Conservation (phyloP, 345 rosid species). For the Boechera divaricarpa region DNA sequence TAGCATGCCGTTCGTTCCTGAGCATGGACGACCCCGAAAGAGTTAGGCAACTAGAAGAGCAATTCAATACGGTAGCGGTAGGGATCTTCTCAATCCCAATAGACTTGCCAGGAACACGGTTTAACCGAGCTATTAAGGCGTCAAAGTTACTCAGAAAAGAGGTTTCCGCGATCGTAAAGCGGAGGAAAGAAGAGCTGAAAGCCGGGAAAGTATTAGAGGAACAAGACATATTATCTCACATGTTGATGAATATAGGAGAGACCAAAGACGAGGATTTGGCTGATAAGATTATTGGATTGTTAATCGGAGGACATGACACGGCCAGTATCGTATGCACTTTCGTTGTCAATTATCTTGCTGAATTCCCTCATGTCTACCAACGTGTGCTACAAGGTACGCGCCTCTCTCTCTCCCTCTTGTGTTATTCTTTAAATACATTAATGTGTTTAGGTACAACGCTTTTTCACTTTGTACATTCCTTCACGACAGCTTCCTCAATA, state of each 20-base stretch:
- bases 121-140: constrained; percentile 41
- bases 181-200: constrained; percentile 35
- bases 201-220: constrained; percentile 9
- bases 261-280: constrained; percentile 40
- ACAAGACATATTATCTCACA: constrained; percentile 45
- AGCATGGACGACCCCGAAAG: constrained; percentile 43
- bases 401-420: not conserved
- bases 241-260: constrained; percentile 31
- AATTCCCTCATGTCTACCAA: constrained; percentile 44
- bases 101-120: constrained; percentile 46
- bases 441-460: constrained; percentile 13
- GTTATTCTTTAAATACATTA: not conserved
- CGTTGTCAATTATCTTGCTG: constrained; percentile 44
- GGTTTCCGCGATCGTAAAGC: constrained; percentile 24
- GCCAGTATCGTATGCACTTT: constrained; percentile 46
- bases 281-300: constrained; percentile 43
- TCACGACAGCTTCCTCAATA: constrained; percentile 12
- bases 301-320: constrained; percentile 51
- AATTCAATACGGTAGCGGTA: constrained; percentile 21
- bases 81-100: constrained; percentile 44
- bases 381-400: constrained; percentile 44
- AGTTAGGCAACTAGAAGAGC: constrained; percentile 26
- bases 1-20: constrained; percentile 52
- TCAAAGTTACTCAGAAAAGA: constrained; percentile 36
- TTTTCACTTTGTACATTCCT: not conserved